Conservation (phyloP, 192 early-diverging fungal genomes). For the Coemansia sp. region DNA sequence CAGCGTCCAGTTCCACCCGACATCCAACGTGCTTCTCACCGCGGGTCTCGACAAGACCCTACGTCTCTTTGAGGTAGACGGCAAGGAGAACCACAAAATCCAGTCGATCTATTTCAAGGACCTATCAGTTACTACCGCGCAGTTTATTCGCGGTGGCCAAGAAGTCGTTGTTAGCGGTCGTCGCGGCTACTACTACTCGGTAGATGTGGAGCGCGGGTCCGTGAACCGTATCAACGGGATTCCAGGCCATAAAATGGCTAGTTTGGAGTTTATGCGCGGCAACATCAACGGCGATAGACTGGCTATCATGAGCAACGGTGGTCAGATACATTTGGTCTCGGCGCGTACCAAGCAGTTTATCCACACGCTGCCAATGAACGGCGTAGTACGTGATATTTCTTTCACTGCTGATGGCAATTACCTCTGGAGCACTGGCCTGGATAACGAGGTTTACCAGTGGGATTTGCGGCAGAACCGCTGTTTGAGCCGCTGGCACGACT, state of each 20-base stretch:
- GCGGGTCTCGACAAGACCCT: constrained; percentile 87
- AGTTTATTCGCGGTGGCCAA: constrained; percentile 73
- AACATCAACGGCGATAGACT: constrained; percentile 73
- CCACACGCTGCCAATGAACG: constrained; percentile 88
- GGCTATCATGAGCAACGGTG: constrained; percentile 76
- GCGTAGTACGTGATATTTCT: constrained; percentile 63
- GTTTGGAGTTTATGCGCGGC: constrained; percentile 66
- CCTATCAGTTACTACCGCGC: constrained; percentile 75
- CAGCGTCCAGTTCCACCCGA: constrained; percentile 84
- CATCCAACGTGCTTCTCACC: constrained; percentile 81
- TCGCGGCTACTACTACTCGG: constrained; percentile 78
- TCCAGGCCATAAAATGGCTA: constrained; percentile 71
- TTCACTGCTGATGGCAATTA: constrained; percentile 80
- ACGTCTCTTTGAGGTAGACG: constrained; percentile 86
- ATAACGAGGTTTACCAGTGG: constrained; percentile 90
- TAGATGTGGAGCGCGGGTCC: constrained; percentile 74
- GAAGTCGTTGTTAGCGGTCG: constrained; percentile 78
- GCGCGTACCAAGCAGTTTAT: constrained; percentile 85
- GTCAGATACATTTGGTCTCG: constrained; percentile 79
- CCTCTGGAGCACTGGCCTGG: constrained; percentile 74
- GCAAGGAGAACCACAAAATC: constrained; percentile 89
- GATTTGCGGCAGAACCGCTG: constrained; percentile 74
- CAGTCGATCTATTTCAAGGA: constrained; percentile 89
- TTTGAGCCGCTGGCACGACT: constrained; percentile 77
- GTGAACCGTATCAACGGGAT: constrained; percentile 74